Base-by-base conservation (phyloP, 306 rosid species). In the Hippophae gyantsensis region DNA sequence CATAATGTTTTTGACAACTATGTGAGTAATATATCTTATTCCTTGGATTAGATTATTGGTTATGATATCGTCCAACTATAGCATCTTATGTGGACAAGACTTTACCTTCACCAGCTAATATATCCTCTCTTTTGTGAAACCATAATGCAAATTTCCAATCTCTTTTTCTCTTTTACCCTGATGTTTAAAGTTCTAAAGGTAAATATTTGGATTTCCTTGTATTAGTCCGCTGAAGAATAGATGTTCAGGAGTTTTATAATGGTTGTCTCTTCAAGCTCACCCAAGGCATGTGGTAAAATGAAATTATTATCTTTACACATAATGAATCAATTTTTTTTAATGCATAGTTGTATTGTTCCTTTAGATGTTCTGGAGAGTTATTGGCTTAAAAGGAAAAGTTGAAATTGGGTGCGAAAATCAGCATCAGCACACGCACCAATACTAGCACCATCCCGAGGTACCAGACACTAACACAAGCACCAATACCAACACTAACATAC, bases 191-290 rank as follows among this genome's bases (percentile, higher is more conserved):
- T 18, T 18, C 23, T 18, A 18, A 18, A 18, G 23, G 23, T 18
- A 18, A 18, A 18, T 18, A 18, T 6, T 96, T 96, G 8, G 98
- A 90, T 77, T 83, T 61, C 70, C 75, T 76, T 70, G 74, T 72
- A 58, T 59, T 61, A 90, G 98, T 73, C 98, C 87, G 72, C 79
- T 90, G 82, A 95, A 83, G 80, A 90, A 87, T 68, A 92, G 98
- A 71, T 83, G 87, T 68, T 83, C 95, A 1, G 96, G 98, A 72
- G 84, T 75, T 90, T 90, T 72, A 86, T 71, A 50, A 78, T 85
- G 98, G 87, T 81, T 57, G 96, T 87, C 70, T 83, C 92, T 70
- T 83, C 98, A 57, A 87, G 78, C 71, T 62, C 92, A 8, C 95
- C 98, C 71, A 83, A 81, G 95, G 98, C 81, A 90, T 62, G 95